Conservation (phyloP, 108 stramenopile species). For the Fragilariopsis cylindrus region DNA sequence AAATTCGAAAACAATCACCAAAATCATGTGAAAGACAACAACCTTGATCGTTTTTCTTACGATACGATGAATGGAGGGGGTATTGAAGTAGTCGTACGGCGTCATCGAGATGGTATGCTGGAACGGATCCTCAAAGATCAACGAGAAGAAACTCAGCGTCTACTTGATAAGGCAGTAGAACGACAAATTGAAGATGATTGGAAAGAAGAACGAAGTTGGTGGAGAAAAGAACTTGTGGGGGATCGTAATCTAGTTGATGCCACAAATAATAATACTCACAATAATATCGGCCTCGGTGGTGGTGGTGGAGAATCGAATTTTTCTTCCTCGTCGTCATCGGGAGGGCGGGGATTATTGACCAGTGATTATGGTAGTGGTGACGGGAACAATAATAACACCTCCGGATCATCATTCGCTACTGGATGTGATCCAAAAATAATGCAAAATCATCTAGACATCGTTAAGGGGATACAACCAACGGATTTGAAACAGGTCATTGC, state of each 20-base stretch:
- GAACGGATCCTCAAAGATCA: constrained; percentile 31
- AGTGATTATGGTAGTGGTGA: neutral
- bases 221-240: constrained; percentile 45
- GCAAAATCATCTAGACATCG: constrained; percentile 25
- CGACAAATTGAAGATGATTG: constrained; percentile 40
- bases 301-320: neutral
- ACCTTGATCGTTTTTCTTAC: neutral
- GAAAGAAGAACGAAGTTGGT: constrained; percentile 40
- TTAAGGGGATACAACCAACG: neutral
- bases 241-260: constrained; percentile 31
- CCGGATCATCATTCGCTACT: neutral
- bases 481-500: constrained; percentile 8
- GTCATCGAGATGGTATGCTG: constrained; percentile 35
- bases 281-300: neutral
- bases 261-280: neutral
- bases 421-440: constrained; percentile 16
- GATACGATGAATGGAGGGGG: constrained; percentile 7
- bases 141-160: constrained; percentile 21
- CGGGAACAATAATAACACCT: neutral
- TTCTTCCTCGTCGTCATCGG: constrained; percentile 1
- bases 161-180: constrained; percentile 31
- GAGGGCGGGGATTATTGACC: neutral
- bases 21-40: neutral
- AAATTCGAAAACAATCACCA: too few species aligned
- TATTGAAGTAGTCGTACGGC: constrained; percentile 18